Conservation (phyloP, 73 alveolate species). For the Diophrys sp. region DNA sequence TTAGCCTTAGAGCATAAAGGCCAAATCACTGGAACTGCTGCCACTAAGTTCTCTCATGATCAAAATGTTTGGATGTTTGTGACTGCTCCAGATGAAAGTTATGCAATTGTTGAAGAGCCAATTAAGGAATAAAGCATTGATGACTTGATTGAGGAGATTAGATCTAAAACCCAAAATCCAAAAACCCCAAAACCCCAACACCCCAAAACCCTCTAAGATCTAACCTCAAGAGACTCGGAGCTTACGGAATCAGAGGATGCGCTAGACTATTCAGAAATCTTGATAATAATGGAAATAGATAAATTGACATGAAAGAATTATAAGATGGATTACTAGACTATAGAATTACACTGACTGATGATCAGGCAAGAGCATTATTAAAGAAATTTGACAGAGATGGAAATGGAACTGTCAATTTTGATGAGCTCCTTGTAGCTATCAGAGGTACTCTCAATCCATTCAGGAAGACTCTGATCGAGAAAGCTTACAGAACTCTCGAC, state of each 20-base stretch:
- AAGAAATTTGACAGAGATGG: conserved; percentile 73
- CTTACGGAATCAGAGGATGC: conserved; percentile 66
- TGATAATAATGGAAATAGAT: conserved; percentile 72
- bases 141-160: conserved; percentile 45
- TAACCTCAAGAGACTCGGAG: conserved; percentile 53
- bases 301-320: conserved; percentile 67
- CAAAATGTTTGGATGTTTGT: conserved; percentile 57
- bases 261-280: conserved; percentile 76
- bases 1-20: conserved; percentile 62
- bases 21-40: conserved; percentile 43
- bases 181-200: too few relatives aligned
- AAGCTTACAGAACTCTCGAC: conserved; percentile 71
- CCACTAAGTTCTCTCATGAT: conserved; percentile 46
- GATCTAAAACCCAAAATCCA: conserved; percentile 4
- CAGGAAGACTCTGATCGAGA: conserved; percentile 70
- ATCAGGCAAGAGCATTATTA: conserved; percentile 50
- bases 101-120: conserved; percentile 38
- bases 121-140: conserved; percentile 33
- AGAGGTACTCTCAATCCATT: conserved; percentile 72
- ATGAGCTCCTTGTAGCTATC: conserved; percentile 73
- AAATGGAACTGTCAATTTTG: conserved; percentile 72
- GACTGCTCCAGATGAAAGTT: conserved; percentile 58
- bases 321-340: conserved; percentile 72
- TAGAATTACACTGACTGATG: conserved; percentile 66
- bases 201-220: too few relatives aligned